These are phyloP conservation scores for Gentiana dahurica DNA, from an alignment of 257 asterid species.

Conservation along the genomic window DNA sequence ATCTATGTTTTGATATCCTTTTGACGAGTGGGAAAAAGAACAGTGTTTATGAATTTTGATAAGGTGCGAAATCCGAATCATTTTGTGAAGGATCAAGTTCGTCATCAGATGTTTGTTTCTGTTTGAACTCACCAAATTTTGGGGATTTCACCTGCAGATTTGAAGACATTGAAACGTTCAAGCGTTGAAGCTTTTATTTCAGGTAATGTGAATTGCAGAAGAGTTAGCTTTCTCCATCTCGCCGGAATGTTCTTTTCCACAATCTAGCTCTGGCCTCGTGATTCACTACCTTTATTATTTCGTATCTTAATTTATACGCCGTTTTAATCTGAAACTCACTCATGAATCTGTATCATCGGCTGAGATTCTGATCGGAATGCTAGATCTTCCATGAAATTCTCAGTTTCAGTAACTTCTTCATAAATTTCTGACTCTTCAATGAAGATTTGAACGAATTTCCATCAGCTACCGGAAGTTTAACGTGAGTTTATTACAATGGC, in stretches of 20 bases:
- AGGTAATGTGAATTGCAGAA: too few relatives aligned
- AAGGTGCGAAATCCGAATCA: neutral
- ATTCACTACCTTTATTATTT: neutral
- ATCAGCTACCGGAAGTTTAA: neutral
- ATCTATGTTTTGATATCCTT: neutral
- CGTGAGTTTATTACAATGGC: neutral
- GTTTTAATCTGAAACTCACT: too few relatives aligned
- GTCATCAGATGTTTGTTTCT: neutral
- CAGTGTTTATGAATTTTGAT: too few relatives aligned
- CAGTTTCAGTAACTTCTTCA: neutral
- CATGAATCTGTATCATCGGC: too few relatives aligned
- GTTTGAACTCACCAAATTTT: neutral
- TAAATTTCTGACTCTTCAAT: neutral
- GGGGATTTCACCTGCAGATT: slow-evolving; percentile 5
- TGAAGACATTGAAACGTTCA: neutral
- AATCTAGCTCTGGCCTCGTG: neutral
- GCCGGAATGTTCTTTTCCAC: too few relatives aligned
- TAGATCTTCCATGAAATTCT: neutral
- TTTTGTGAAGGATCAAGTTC: neutral
- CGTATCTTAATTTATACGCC: too few relatives aligned
- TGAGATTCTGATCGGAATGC: neutral
- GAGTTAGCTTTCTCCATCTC: too few relatives aligned
- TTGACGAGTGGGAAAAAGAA: slow-evolving; percentile 1
- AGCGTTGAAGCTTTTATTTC: too few relatives aligned
- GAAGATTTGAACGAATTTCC: neutral